Base-by-base conservation (phyloP, 1,284 basidiomycete species). In the Apiotrichum veenhuisii region DNA sequence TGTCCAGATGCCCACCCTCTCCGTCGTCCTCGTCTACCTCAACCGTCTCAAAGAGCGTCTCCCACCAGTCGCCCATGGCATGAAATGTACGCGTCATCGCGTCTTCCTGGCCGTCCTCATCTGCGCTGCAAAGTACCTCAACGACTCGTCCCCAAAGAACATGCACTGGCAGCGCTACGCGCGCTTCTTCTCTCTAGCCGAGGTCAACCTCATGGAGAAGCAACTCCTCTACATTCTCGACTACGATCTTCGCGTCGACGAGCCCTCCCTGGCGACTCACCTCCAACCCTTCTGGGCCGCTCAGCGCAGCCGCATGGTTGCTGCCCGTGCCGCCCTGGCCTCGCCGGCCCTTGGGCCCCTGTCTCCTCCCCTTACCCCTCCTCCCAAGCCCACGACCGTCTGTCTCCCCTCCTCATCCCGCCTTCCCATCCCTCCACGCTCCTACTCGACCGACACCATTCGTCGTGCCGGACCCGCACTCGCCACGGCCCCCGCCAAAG, bases 21-120 rank as follows among this genome's bases (percentile, higher is more conserved):
- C 96, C 59, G 87, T 90, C 55, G 97, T 94, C n/a, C 82, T 98
- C 70, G 82, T 96, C 67, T 98, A 96, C 80, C 86, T 98, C 58
- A 88, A 95, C 64, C 85, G 95, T 44, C 82, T 98, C 58, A 85
- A 86, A 58, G 75, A 82, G 45, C 91, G 88, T 76, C 80, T 98
- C 45, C 91, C 93, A 5, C 81, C 84, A 42, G 84, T 91, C 75
- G 86, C 91, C 45, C 61, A 62, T 49, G 67, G 73, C 56, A 75
- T 77, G 82, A 85, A 88, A 25, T 95, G 90, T 77, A 94, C 94
- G 7, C 85, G 91, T 51, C 94, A 97, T 76, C 88, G 95, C 49
- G 88, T 98, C 62, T 97, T 98, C 78, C 83, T 98, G 65, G 94
- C 95, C 38, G 87, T 89, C 0, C 85, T 98, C 69, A 98, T 98